A percentile compares a stretch with the other conserved stretches of the same genome.
Evolutionary conservation across 768 basidiomycete genomes (phyloP).

Genomic region (Rubroboletus satanas): DNA sequence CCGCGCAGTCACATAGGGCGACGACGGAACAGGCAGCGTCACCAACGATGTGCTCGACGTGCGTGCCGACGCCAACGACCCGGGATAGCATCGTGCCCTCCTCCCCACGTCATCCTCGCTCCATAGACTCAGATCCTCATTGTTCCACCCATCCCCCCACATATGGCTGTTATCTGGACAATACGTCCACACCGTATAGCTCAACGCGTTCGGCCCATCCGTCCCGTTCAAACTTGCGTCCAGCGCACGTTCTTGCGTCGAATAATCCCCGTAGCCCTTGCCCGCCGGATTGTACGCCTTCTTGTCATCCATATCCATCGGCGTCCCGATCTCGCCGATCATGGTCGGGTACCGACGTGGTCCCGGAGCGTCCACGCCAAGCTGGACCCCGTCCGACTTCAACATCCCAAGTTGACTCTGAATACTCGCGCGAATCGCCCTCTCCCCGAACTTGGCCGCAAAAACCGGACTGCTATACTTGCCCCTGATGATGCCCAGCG

Average conservation of each 20-base stretch:
- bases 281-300: constrained; percentile 60
- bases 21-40: constrained; percentile 18
- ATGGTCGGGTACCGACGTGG: constrained; percentile 67
- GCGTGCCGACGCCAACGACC: constrained; percentile 7
- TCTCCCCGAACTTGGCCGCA: constrained; percentile 79
- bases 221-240: constrained; percentile 78
- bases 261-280: constrained; percentile 67
- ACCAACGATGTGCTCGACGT: constrained; percentile 18
- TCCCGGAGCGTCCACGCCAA: constrained; percentile 36
- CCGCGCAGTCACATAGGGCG: constrained; percentile 4
- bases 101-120: constrained; percentile 62
- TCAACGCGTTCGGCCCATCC: constrained; percentile 73
- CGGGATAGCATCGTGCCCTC: background rate
- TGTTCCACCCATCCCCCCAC: constrained; percentile 97
- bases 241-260: constrained; percentile 74
- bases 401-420: constrained; percentile 81
- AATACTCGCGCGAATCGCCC: constrained; percentile 74
- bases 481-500: constrained; percentile 84
- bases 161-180: constrained; percentile 75
- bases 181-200: constrained; percentile 88
- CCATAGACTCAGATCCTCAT: constrained; percentile 93
- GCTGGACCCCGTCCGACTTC: constrained; percentile 64
- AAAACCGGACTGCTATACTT: constrained; percentile 65
- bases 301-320: constrained; percentile 91
- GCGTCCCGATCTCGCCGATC: constrained; percentile 94